Base-by-base conservation (phyloP, 805 yeast species). In the Lipomyces starkeyi region DNA sequence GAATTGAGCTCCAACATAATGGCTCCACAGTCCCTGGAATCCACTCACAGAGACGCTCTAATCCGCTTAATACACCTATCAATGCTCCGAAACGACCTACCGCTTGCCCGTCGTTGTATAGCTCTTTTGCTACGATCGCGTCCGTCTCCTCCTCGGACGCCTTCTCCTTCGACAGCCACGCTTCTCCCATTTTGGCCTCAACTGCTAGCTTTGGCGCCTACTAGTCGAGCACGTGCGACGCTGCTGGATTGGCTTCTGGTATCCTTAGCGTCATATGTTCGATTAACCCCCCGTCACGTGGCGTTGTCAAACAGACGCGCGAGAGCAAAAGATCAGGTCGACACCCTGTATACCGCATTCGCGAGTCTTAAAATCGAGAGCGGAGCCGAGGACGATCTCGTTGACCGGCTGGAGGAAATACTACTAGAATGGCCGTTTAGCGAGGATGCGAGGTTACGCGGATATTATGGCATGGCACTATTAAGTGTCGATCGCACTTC, bases 381-480 rank as follows among this genome's bases (percentile, higher is more conserved):
- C n/a, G 63, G 67, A 5, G 53, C 49, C 20, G 61, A 40, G 6
- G 40, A 20, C n/a, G 62, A 35, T 37, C 22, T 59, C 6, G 64
- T 59, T 4, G 71, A 68, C 25, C 37, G 67, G 37, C 57, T 65
- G 27, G 71, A 68, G 52, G 71, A 68, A 52, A 35, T 62, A 9
- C 11, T 66, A 53, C 55, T 68, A 34, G 71, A 68, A 34, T 66
- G 66, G 69, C 71, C 69, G 58, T 63, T 68, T 56, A 59, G 67
- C 40, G 70, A 62, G 32, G 71, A 68, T 49, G 58, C 56, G 40
- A 6, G 65, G 17, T 25, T 68, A 58, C 54, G 66, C 17, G 62
- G 57, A 56, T 65, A 65, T 35, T 56, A 20, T 32, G 71, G 65
- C 13, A 68, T 68, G 71, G 68, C 61, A 14, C 52, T 68, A 58